These are phyloP conservation scores for Aspergillus campestris DNA, from an alignment of 495 filamentous ascomycete species.

Conservation along the genomic window DNA sequence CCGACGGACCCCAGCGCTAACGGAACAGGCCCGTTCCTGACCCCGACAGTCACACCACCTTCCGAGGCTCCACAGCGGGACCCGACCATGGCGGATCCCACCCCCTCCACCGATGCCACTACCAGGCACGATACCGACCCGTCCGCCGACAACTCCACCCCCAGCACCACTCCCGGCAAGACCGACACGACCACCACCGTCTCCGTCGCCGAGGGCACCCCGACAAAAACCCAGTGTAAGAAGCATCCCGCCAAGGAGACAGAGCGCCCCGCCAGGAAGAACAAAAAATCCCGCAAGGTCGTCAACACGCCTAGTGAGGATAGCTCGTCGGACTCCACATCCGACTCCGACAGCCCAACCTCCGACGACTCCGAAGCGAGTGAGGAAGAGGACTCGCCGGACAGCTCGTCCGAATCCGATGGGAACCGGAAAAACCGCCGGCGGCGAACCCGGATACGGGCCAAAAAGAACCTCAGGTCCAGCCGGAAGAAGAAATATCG, in stretches of 20 bases:
- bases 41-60: conserved; percentile 10
- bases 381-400: conserved; percentile 20
- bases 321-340: conserved; percentile 16
- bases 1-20: neutral
- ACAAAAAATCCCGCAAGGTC: conserved; percentile 25
- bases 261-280: conserved; percentile 16
- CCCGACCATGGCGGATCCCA: conserved; percentile 22
- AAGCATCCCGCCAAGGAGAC: conserved; percentile 27
- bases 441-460: conserved; percentile 37
- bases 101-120: conserved; percentile 8
- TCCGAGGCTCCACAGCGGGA: conserved; percentile 15
- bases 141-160: conserved; percentile 14
- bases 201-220: conserved; percentile 12
- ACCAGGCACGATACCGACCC: conserved; percentile 25
- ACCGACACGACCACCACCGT: conserved; percentile 17
- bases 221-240: conserved; percentile 28
- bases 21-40: neutral
- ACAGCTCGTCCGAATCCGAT: conserved; percentile 27
- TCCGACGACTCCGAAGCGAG: conserved; percentile 17
- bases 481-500: conserved; percentile 35
- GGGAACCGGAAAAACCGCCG: conserved; percentile 22
- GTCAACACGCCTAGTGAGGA: conserved; percentile 19
- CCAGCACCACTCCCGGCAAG: conserved; percentile 9
- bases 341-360: conserved; percentile 11
- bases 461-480: conserved; percentile 34